Conservation (phyloP, 352 stramenopile genomes). For the Phytophthora brassicae region DNA sequence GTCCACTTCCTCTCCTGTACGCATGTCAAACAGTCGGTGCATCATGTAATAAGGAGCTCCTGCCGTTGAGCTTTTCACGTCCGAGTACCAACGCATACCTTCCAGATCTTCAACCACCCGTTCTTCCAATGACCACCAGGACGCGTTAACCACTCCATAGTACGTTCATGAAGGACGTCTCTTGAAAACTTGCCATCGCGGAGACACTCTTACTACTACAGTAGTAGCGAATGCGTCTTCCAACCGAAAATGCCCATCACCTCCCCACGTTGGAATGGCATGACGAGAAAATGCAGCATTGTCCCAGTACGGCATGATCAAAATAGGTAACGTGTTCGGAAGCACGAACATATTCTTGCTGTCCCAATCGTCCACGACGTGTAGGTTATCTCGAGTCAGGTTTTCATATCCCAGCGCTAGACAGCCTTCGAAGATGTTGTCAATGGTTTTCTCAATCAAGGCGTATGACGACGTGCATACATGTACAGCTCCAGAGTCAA, state of each 20-base stretch:
- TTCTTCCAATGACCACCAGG: conserved; percentile 23
- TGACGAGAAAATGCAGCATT: conserved; percentile 28
- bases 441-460: conserved; percentile 23
- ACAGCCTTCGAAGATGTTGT: conserved; percentile 24
- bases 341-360: conserved; percentile 28
- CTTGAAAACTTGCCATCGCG: conserved; percentile 8
- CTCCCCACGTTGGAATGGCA: conserved; percentile 34
- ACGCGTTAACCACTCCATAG: conserved; percentile 19
- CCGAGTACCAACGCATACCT: conserved; percentile 29
- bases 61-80: conserved; percentile 21
- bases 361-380: conserved; percentile 26
- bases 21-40: conserved; percentile 27
- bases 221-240: conserved; percentile 12
- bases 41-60: conserved; percentile 29
- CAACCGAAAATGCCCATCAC: conserved; percentile 29
- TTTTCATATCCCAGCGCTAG: conserved; percentile 18
- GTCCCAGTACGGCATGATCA: conserved; percentile 47
- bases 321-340: conserved; percentile 33
- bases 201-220: not conserved
- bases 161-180: conserved; percentile 6
- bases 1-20: conserved; percentile 16
- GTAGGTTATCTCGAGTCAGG: conserved; percentile 31
- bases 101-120: conserved; percentile 30
- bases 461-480: conserved; percentile 1
- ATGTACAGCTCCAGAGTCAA: conserved; percentile 11